These are phyloP conservation scores for Neofusicoccum kwambonambiense DNA, from an alignment of 2,329 filamentous ascomycete genomes.

Conservation along the genomic window DNA sequence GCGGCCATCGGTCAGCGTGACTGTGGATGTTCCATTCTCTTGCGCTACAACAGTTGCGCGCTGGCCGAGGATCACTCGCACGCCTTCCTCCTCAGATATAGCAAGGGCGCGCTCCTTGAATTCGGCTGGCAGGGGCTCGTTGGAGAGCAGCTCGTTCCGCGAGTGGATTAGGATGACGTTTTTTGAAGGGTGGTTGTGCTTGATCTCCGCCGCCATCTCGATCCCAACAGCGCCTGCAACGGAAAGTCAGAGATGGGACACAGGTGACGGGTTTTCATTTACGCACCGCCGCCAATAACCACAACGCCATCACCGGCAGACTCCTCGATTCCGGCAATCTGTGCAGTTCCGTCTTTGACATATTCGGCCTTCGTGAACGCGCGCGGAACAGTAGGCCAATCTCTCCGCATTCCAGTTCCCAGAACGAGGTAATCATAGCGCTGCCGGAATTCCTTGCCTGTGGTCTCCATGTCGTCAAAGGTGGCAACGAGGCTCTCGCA, in stretches of 20 bases:
- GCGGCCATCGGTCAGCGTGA: constrained; percentile 45
- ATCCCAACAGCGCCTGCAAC: constrained; percentile 68
- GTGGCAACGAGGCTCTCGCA: constrained; percentile 56
- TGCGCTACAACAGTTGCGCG: constrained; percentile 45
- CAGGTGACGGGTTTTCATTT: not conserved
- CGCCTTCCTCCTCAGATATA: constrained; percentile 60
- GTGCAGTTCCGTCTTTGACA: constrained; percentile 59
- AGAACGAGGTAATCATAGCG: constrained; percentile 73
- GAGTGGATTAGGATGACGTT: constrained; percentile 76
- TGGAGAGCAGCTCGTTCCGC: constrained; percentile 65
- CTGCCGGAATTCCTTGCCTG: constrained; percentile 20
- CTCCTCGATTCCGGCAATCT: constrained; percentile 45
- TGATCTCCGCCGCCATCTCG: constrained; percentile 78
- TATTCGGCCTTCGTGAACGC: constrained; percentile 63
- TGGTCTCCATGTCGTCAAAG: constrained; percentile 47
- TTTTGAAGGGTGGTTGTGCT: constrained; percentile 61
- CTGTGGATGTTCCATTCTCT: constrained; percentile 44
- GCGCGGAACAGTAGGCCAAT: constrained; percentile 72
- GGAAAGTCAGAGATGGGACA: too few relatives aligned
- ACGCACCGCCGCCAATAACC: constrained; percentile 66
- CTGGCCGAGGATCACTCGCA: constrained; percentile 63
- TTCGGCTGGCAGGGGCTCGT: constrained; percentile 68
- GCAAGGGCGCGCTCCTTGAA: constrained; percentile 63
- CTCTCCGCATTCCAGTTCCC: constrained; percentile 66
- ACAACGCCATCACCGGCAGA: constrained; percentile 52